Evolutionary conservation across 257 asterid genomes (phyloP), one percentile per base, ranked within the genome.

Genomic region (Capsicum baccatum): DNA sequence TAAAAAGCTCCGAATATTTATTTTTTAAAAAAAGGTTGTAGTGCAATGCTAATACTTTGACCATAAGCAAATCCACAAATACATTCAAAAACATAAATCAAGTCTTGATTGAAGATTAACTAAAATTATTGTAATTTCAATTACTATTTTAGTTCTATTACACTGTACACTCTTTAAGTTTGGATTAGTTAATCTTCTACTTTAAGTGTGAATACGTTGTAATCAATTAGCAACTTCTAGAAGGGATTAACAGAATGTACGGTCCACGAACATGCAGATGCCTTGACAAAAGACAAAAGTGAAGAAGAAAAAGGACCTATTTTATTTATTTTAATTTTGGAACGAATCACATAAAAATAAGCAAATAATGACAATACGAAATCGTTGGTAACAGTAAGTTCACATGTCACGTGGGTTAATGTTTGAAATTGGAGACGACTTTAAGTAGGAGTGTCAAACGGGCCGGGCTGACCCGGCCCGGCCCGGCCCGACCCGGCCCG

Each of bases 331-430:
- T 9, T 62, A 19, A 39, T 64, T 50, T 74, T 47, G 59, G 37
- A 21, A 11, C 9, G n/a, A 26, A 21, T 6, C 39, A 19, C 37
- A 71, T 70, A 12, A 73, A 44, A 48, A 48, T 11, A 48, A 48
- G 12, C 44, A 73, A 21, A 9, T 47, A 73, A 48, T 73, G 19
- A 6, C 16, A 19, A 12, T 74, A 21, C 12, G 17, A 50, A 74
- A 74, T 12, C 50, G 19, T 8, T 50, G n/a, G 79, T 5, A 47
- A 73, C 60, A 73, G 80, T 48, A 73, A 74, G 81, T 74, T 74
- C 62, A 50, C 81, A 74, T 74, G 80, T 50, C 80, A 74, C 80
- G 48, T 74, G 81, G n/a, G 19, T 13, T 74, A 52, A 13, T 74
- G 21, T 74, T 50, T 50, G 62, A 74, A 74, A 50, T 74, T 21